These are phyloP conservation scores for Gracilaria domingensis DNA, from an alignment of 23 red algal genomes.

Conservation along the genomic window DNA sequence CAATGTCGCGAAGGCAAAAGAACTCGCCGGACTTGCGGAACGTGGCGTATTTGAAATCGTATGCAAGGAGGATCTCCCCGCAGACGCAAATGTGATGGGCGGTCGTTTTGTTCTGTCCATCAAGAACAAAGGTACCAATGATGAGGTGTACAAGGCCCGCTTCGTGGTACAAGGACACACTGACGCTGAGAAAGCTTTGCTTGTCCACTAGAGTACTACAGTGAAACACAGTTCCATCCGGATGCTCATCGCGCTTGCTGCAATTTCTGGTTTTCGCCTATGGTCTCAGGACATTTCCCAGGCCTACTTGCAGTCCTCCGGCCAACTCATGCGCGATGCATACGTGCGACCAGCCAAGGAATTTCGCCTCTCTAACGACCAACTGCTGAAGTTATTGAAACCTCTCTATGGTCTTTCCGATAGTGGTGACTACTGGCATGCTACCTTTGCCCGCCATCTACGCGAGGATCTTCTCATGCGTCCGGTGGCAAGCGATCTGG, in stretches of 20 bases:
- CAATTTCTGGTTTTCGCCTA: neutral
- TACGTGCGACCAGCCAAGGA: neutral
- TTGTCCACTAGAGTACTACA: neutral
- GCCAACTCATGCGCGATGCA: neutral
- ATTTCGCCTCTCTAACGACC: neutral
- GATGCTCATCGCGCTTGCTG: neutral
- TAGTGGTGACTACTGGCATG: slow-evolving; percentile 33
- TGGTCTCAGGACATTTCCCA: slow-evolving; percentile 28
- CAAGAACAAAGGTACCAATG: slow-evolving; percentile 19
- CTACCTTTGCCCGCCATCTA: slow-evolving; percentile 9
- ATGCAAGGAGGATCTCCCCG: neutral
- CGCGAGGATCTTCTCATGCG: slow-evolving; percentile 14
- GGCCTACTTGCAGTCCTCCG: neutral
- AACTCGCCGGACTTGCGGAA: neutral
- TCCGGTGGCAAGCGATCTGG: neutral
- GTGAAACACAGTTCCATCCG: slow-evolving; percentile 4
- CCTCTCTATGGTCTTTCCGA: neutral
- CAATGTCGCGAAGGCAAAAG: neutral
- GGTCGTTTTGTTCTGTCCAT: neutral
- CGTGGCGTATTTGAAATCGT: slow-evolving; percentile 10
- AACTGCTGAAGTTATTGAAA: neutral
- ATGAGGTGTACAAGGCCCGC: slow-evolving; percentile 30
- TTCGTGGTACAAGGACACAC: slow-evolving; percentile 13
- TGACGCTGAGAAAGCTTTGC: neutral
- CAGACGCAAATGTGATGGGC: neutral